Evolutionary conservation across 176 grass and related monocot genomes (phyloP), one percentile per base, ranked within the genome.

Genomic region (Raddia distichophylla): DNA sequence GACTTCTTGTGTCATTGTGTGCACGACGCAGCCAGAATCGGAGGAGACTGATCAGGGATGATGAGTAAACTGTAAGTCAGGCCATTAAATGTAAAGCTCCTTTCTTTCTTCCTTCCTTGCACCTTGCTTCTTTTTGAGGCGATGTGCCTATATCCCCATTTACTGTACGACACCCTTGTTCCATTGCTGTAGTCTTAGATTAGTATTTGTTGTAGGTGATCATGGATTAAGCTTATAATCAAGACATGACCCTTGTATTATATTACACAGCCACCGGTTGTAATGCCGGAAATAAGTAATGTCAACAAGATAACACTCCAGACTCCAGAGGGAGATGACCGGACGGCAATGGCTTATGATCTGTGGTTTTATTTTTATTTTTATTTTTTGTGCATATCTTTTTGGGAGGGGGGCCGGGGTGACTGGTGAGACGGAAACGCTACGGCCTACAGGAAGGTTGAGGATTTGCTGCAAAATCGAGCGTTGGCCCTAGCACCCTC

Each of bases 41-140:
- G 44, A 67, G 7, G 73, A 59, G 11, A 71, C 43, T 59, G 77
- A 67, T 67, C 8, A 20, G 34, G 16, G 67, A 55, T n/a, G 47
- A 80, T 51, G 64, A 85, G 32, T 75, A 71, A 78, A 10, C 19
- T 37, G 37, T 40, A 58, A 45, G 46, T 52, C 44, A 80, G 60
- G 67, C 54, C 22, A 72, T 11, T 68, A 80, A 86, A 55, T 90
- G 84, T 79, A 83, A 90, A 90, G 60, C 74, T 44, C 50, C 69
- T 76, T 71, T 19, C 59, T 65, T 59, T 15, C 81, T 64, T 8
- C 33, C 37, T 40, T 40, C 37, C 37, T 40, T 27, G 2, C 37
- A 62, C 82, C 55, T 47, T 89, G 76, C 87, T 70, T 85, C 82
- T 65, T 65, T 66, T 66, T 86, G 67, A 60, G 67, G 66, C 49